Evolutionary conservation across 768 basidiomycete genomes (phyloP).

Genomic region (Macrolepiota albuminosa): DNA sequence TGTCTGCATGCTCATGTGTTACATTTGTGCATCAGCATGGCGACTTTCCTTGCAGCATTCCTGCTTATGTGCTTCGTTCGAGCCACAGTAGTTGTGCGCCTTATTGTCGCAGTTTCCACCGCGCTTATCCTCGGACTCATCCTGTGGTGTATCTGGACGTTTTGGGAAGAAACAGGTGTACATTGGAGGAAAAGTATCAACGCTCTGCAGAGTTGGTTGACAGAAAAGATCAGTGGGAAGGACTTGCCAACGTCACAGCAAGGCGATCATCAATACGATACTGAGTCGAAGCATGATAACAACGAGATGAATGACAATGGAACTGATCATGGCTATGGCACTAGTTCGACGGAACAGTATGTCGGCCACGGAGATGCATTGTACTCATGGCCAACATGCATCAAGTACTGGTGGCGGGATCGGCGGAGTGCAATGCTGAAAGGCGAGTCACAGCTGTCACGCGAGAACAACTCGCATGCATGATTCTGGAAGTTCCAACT

Average conservation of each 20-base stretch:
- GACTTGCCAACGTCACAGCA: not conserved
- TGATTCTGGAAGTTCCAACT: not conserved
- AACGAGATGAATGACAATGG: not conserved
- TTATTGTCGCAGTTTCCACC: not conserved
- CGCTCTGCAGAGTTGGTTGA: not conserved
- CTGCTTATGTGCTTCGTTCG: conserved; percentile 2
- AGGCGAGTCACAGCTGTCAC: not conserved
- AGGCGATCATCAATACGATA: not conserved
- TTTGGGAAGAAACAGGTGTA: not conserved
- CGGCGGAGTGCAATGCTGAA: not conserved
- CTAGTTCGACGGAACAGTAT: not conserved
- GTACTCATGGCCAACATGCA: not conserved
- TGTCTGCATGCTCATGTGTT: not conserved
- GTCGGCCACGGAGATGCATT: not conserved
- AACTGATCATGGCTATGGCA: no score
- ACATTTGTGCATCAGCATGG: not conserved
- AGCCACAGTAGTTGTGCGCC: not conserved
- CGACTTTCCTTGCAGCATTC: conserved; percentile 1
- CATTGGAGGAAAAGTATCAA: not conserved
- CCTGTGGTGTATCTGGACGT: not conserved
- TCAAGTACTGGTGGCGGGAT: not conserved
- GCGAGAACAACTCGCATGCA: not conserved
- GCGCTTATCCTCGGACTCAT: not conserved
- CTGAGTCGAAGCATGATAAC: not conserved
- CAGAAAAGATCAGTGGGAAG: not conserved